phyloP scores from a whole-genome alignment of 2,329 filamentous ascomycete genomes.

The Aureobasidium mangrovei region DNA sequence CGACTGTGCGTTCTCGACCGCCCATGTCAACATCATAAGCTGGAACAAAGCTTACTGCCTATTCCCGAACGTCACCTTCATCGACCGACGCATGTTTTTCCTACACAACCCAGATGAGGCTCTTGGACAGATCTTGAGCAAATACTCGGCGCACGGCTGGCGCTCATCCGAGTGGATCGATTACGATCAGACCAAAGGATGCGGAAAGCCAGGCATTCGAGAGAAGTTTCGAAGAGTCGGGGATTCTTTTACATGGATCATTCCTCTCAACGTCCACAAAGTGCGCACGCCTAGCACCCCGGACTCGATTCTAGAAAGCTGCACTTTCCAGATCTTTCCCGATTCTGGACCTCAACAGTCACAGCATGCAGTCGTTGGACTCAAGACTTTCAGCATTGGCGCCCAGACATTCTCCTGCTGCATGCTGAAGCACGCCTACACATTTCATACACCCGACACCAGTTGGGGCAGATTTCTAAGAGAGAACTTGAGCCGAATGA shows the following conservation, averaged over 20 bases:
- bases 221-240: constrained; percentile 2
- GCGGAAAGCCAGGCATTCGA: not conserved
- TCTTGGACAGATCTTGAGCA: constrained; percentile 2
- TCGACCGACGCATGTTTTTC: constrained; percentile 2
- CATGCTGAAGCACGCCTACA: constrained; percentile 9
- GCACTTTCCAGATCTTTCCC: constrained; percentile 1
- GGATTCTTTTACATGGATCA: constrained; percentile 2
- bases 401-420: constrained; percentile 7
- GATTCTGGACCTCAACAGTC: not conserved
- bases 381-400: constrained; percentile 5
- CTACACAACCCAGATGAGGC: constrained; percentile 1
- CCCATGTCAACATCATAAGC: constrained; percentile 12
- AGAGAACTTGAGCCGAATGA: not conserved
- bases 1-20: constrained; percentile 9
- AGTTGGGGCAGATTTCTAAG: constrained; percentile 7
- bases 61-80: constrained; percentile 13
- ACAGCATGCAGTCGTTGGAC: not conserved
- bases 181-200: not conserved
- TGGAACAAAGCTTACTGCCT: constrained; percentile 15
- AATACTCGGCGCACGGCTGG: constrained; percentile 5
- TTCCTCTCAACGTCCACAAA: not conserved
- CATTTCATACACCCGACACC: not conserved
- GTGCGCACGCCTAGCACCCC: not conserved
- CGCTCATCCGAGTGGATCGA: constrained; percentile 1
- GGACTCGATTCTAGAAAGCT: constrained; percentile 4